Evolutionary conservation across 805 yeast species (phyloP), one percentile per base, ranked within the genome.

Genomic region (Saccharomycopsis vini): DNA sequence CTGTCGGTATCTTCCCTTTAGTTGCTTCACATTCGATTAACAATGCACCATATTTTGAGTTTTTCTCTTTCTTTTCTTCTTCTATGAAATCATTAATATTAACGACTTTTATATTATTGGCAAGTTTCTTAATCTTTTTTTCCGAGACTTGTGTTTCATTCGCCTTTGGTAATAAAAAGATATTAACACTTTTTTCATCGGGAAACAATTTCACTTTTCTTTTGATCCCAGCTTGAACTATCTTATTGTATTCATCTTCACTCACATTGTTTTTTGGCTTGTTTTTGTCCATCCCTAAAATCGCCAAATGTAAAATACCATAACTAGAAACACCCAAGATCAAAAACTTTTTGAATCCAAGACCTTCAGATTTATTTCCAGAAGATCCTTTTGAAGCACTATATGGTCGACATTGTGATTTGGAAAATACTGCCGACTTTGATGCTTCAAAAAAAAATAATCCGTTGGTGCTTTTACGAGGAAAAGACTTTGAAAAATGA

Each of bases 301-400:
- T 58, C 4, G 60, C 56, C 21, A 53, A 52, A n/a, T 50, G 50
- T 39, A 63, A 61, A 3, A 58, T 57, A 16, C 50, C 63, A n/a
- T 62, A 53, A 23, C 62, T 59, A 6, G 60, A 42, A 2, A 51
- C 53, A 36, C 59, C 62, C 16, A 63, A 53, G 10, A 56, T 5
- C 10, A 38, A 15, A 9, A 38, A 13, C 10, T 28, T 7, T 6
- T 15, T 16, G 35, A 38, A 29, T 15, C 9, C 19, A 7, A n/a
- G 29, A 12, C 29, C 29, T 12, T 26, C 12, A n/a, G n/a, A n/a
- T n/a, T n/a, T n/a, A n/a, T n/a, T n/a, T n/a, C n/a, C n/a, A n/a
- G n/a, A n/a, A n/a, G n/a, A n/a, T n/a, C n/a, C n/a, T n/a, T n/a
- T n/a, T n/a, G n/a, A n/a, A n/a, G n/a, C n/a, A n/a, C n/a, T n/a